Evolutionary conservation across 345 rosid species (phyloP).

Genomic region (Hibiscus mutabilis): DNA sequence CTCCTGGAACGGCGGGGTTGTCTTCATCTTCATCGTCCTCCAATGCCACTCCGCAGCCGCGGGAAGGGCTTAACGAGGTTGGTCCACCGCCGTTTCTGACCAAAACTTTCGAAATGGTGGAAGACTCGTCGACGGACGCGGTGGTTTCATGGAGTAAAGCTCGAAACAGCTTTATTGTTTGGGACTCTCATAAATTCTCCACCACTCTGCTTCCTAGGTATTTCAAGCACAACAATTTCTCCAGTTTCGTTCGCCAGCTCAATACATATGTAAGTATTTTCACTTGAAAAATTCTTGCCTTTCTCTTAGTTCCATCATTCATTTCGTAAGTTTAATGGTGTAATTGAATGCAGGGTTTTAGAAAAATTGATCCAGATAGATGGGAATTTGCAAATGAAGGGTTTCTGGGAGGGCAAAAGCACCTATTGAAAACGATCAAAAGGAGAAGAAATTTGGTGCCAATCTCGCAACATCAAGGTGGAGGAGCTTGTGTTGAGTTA

Average conservation of each 20-base stretch:
- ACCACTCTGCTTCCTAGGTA: slow-evolving; percentile 49
- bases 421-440: no score
- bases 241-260: slow-evolving; percentile 73
- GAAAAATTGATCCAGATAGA: slow-evolving; percentile 75
- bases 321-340: background rate
- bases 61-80: slow-evolving; percentile 59
- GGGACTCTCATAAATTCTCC: slow-evolving; percentile 53
- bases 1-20: background rate
- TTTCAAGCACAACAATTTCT: slow-evolving; percentile 67
- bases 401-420: no score
- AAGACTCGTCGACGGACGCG: slow-evolving; percentile 50
- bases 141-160: slow-evolving; percentile 32
- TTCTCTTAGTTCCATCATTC: no score
- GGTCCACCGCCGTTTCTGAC: slow-evolving; percentile 78
- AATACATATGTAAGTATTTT: slow-evolving; percentile 55
- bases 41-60: slow-evolving; percentile 51
- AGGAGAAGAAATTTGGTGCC: slow-evolving; percentile 42
- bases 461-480: slow-evolving; percentile 32
- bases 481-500: slow-evolving; percentile 50
- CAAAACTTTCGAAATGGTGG: slow-evolving; percentile 68
- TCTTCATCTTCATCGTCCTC: slow-evolving; percentile 23
- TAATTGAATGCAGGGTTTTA: slow-evolving; percentile 39
- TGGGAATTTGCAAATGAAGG: no score
- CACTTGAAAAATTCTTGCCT: background rate
- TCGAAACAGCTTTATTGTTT: no score